Evolutionary conservation across 148 eudicot species (phyloP).

Genomic region (Tetragonia tetragonoides): DNA sequence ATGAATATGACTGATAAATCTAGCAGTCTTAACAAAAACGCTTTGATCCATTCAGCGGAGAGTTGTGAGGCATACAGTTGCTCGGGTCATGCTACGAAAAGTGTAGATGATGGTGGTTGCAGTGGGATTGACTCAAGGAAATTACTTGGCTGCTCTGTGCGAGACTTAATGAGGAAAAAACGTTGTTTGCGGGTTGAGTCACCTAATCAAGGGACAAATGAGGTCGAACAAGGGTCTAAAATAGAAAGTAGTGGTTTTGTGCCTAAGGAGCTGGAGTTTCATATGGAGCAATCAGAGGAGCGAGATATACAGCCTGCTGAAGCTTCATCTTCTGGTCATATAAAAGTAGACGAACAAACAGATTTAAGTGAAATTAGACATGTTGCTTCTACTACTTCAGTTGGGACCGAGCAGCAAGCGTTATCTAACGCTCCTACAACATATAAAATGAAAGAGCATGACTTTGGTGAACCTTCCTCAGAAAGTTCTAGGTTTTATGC

Average conservation of each 20-base stretch:
- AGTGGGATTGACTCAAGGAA: slow-evolving; percentile 31
- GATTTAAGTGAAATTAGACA: slow-evolving; percentile 21
- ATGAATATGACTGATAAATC: slow-evolving; percentile 20
- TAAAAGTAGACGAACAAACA: slow-evolving; percentile 16
- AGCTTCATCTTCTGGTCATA: slow-evolving; percentile 16
- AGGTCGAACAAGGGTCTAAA: slow-evolving; percentile 23
- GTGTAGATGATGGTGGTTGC: slow-evolving; percentile 25
- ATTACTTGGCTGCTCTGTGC: slow-evolving; percentile 53
- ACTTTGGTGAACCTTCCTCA: neutral
- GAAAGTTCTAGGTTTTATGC: slow-evolving; percentile 13
- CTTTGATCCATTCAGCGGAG: slow-evolving; percentile 19
- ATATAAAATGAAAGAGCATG: slow-evolving; percentile 7
- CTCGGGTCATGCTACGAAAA: slow-evolving; percentile 16
- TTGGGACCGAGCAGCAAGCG: slow-evolving; percentile 12
- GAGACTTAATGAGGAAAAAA: slow-evolving; percentile 92
- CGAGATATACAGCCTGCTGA: slow-evolving; percentile 28
- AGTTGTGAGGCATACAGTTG: slow-evolving; percentile 20
- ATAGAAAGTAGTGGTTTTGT: slow-evolving; percentile 15
- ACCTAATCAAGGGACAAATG: slow-evolving; percentile 28
- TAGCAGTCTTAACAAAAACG: slow-evolving; percentile 19
- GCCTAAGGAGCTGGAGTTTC: slow-evolving; percentile 30
- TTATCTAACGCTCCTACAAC: slow-evolving; percentile 8
- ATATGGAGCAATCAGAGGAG: slow-evolving; percentile 17
- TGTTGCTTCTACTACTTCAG: slow-evolving; percentile 3
- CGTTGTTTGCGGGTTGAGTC: slow-evolving; percentile 42